Conservation (phyloP, 768 basidiomycete species). For the Rhodotorula sphaerocarpa region DNA sequence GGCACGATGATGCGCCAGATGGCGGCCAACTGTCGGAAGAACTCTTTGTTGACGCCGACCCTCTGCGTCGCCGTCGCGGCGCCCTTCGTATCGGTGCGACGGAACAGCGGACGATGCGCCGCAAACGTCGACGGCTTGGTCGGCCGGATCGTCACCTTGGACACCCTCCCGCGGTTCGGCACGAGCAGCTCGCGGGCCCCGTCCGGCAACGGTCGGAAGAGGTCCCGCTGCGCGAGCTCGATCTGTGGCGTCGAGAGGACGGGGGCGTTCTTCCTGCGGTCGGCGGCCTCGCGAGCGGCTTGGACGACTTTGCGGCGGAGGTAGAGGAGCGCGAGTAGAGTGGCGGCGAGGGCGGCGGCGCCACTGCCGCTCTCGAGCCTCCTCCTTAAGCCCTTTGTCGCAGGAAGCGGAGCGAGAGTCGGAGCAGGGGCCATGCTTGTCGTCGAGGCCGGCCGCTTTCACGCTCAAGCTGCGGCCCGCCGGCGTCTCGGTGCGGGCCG, state of each 20-base stretch:
- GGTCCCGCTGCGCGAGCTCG: constrained; percentile 33
- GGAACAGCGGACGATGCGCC: constrained; percentile 32
- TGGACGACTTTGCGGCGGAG: background rate
- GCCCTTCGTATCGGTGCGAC: no score
- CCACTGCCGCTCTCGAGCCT: background rate
- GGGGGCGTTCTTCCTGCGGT: background rate
- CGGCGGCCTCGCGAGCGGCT: background rate
- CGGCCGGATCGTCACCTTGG: constrained; percentile 35
- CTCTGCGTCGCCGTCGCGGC: constrained; percentile 7
- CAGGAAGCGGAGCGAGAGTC: background rate
- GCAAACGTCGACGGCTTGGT: constrained; percentile 35
- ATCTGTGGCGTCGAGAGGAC: constrained; percentile 34
- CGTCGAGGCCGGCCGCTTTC: background rate
- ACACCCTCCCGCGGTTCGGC: constrained; percentile 21
- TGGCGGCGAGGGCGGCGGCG: background rate
- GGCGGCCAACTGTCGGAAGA: constrained; percentile 37
- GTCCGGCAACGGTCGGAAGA: constrained; percentile 31
- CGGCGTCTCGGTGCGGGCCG: no score
- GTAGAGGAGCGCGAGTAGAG: constrained; percentile 2
- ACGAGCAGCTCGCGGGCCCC: constrained; percentile 36
- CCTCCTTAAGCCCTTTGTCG: no score
- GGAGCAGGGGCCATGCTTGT: constrained; percentile 12
- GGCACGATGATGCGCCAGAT: constrained; percentile 38
- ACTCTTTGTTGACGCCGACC: constrained; percentile 38
- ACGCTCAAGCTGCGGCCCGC: background rate